Percentiles rank a stretch among this genome's conserved stretches.
Conservation (phyloP, 129 eudicot species). For the Mikania micrantha region DNA sequence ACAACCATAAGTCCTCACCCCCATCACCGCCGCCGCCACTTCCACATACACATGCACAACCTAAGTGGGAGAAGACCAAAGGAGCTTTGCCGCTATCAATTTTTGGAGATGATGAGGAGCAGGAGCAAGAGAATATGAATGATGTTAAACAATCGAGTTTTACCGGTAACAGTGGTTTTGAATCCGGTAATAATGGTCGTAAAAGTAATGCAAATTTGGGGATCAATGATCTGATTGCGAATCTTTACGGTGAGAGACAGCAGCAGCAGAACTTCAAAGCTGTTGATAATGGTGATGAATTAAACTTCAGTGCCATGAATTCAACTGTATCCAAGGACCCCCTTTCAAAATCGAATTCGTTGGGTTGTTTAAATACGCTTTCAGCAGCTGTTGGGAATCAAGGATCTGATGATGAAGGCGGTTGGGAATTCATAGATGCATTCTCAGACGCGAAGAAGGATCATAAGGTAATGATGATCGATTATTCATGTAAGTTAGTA, state of each 20-base stretch:
- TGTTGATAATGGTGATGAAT: constrained; percentile 31
- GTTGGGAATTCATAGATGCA: constrained; percentile 78
- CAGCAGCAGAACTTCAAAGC: constrained; percentile 14
- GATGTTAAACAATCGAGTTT: constrained; percentile 11
- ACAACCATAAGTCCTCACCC: constrained; percentile 22
- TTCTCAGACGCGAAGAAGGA: constrained; percentile 33
- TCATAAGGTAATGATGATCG: constrained; percentile 37
- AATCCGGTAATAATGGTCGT: constrained; percentile 1
- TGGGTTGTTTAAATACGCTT: constrained; percentile 18
- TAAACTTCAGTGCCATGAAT: constrained; percentile 1
- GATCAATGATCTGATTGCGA: constrained; percentile 32
- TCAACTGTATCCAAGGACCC: constrained; percentile 7
- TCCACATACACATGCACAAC: constrained; percentile 1
- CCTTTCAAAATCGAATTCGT: constrained; percentile 2
- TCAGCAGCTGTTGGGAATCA: constrained; percentile 8
- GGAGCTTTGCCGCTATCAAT: constrained; percentile 81
- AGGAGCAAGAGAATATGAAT: constrained; percentile 3
- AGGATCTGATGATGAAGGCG: constrained; percentile 47
- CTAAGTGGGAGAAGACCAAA: constrained; percentile 45
- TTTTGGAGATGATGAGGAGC: constrained; percentile 54
- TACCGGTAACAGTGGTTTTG: constrained; percentile 13
- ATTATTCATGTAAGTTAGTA: neutral
- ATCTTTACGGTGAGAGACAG: constrained; percentile 33
- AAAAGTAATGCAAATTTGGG: constrained; percentile 18
- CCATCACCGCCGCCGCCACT: neutral